phyloP scores from a whole-genome alignment of 2,329 filamentous ascomycete species.

The Dendryphion nanum region DNA sequence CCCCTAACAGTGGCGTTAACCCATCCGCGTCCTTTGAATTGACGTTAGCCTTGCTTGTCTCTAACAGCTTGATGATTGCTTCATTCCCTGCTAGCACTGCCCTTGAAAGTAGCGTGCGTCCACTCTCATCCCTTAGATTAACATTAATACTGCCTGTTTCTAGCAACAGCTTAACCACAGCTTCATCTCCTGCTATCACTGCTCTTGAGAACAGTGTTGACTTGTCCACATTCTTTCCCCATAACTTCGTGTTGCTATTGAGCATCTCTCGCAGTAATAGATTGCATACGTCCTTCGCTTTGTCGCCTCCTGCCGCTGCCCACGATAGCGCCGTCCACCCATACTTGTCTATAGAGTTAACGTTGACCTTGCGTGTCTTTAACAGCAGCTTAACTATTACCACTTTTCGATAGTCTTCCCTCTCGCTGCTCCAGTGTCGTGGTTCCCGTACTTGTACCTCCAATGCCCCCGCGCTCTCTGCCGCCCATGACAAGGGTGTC shows the following conservation, averaged over 20 bases:
- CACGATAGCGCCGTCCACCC: neutral
- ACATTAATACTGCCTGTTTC: slow-evolving; percentile 1
- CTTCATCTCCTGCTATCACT: neutral
- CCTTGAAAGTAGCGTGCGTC: slow-evolving; percentile 1
- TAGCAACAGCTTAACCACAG: slow-evolving; percentile 1
- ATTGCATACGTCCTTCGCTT: neutral
- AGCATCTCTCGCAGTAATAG: slow-evolving; percentile 2
- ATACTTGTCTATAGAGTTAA: neutral
- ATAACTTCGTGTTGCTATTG: neutral
- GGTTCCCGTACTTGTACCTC: too few relatives aligned
- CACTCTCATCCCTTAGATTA: neutral
- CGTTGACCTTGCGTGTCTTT: neutral
- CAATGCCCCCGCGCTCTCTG: too few relatives aligned
- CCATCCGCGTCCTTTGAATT: too few relatives aligned
- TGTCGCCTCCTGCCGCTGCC: neutral
- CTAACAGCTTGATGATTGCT: neutral
- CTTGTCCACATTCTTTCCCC: neutral
- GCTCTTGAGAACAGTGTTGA: neutral
- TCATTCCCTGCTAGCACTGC: neutral
- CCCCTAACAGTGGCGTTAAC: too few relatives aligned
- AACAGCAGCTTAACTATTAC: slow-evolving; percentile 3
- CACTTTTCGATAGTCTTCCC: too few relatives aligned
- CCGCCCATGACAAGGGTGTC: too few relatives aligned
- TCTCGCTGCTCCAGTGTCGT: too few relatives aligned
- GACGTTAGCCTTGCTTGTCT: neutral